phyloP scores from a whole-genome alignment of 2,329 filamentous ascomycete species.

The Colletotrichum shisoi region DNA sequence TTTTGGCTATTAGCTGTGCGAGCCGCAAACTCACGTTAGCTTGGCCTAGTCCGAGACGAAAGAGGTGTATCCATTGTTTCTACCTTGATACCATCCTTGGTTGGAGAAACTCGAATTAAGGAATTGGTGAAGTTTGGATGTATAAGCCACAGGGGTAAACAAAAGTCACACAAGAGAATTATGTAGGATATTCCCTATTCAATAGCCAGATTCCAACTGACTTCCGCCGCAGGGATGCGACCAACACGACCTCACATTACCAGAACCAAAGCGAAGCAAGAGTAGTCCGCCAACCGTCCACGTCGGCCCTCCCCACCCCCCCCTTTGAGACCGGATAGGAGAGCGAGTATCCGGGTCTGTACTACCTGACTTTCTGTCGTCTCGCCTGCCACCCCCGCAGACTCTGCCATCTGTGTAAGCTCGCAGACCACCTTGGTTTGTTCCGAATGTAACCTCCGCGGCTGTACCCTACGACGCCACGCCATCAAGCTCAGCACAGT shows the following conservation, averaged over 20 bases:
- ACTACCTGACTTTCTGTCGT: neutral
- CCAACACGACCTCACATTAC: too few relatives aligned
- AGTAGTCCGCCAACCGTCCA: too few relatives aligned
- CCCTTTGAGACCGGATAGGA: neutral
- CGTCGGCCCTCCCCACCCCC: neutral
- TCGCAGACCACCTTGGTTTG: conserved; percentile 1
- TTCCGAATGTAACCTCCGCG: conserved; percentile 30
- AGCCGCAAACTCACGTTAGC: neutral
- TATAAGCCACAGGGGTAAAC: neutral
- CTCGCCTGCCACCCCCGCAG: neutral
- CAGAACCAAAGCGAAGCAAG: neutral
- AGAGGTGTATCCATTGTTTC: neutral
- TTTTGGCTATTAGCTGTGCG: neutral
- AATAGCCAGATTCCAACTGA: too few relatives aligned
- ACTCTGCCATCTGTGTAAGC: conserved; percentile 8
- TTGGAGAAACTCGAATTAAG: neutral
- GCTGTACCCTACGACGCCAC: conserved; percentile 8
- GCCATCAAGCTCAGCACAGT: too few relatives aligned
- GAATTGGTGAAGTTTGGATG: neutral
- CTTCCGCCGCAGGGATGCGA: neutral
- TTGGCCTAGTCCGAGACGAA: neutral
- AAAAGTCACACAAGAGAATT: too few relatives aligned
- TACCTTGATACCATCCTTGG: neutral
- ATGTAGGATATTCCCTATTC: too few relatives aligned
- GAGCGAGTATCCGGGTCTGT: neutral